Evolutionary conservation across 2,329 filamentous ascomycete species (phyloP), one percentile per base, ranked within the genome.

Genomic region (Exophiala spinifera): DNA sequence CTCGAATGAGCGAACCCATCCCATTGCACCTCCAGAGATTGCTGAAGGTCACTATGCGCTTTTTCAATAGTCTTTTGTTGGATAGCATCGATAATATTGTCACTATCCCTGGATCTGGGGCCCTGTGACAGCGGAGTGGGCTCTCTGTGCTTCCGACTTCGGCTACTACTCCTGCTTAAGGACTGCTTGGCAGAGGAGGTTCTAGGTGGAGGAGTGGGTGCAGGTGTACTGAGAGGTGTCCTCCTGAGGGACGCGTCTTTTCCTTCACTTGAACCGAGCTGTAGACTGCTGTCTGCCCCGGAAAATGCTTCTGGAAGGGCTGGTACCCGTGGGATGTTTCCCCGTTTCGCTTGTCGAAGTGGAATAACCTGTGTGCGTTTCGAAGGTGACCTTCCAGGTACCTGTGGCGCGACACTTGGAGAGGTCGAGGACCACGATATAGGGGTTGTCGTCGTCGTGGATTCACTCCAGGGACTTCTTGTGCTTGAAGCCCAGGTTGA

Each of bases 401-500:
- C 64, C n/a, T 74, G 67, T 15, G 72, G 68, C 34, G 71, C 65
- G 49, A 76, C 69, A 5, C 74, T 73, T 4, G 76, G 76, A 3
- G 76, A 78, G 53, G 75, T 73, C 11, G 76, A 78, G 10, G 75
- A 78, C 53, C 77, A 63, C 2, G 76, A 76, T 13, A 74, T 77
- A 1, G 76, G 76, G 3, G 76, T 79, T 4, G 76, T 78, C 11
- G 61, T 61, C n/a, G 59, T 55, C 10, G 61, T 63, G 25, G 58
- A 60, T 33, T 53, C 54, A 53, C 62, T 63, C 62, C 62, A 64
- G 5, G 61, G 61, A 33, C 61, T 61, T 28, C 61, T 56, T 17
- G 62, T 61, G 37, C 47, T 57, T 11, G 62, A 62, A 40, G 58
- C 53, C 15, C 55, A 57, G n/a, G 62, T 64, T 14, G 62, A 64